Base-by-base conservation (phyloP, 106 monocot species). In the Dioscorea dumetorum region DNA sequence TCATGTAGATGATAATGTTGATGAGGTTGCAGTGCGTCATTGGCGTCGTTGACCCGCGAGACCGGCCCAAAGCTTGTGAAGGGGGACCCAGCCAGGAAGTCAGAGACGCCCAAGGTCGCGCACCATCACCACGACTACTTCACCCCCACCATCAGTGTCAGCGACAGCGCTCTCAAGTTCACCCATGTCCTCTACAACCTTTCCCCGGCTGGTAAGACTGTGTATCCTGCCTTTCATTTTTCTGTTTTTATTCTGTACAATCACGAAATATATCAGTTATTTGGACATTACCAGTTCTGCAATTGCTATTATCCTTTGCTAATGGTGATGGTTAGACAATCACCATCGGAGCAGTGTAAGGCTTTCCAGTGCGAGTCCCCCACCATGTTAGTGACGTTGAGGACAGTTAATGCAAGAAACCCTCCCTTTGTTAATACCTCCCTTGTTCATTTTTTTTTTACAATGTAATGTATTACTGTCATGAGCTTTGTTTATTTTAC, bases 151-250 rank as follows among this genome's bases (percentile, higher is more conserved):
- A 53, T 92, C 84, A 85, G 66, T 61, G 56, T 81, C 83, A 95
- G 92, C 62, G 97, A 99, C 81, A 93, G 97, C 68, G 64, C 87
- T 52, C 90, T 99, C 80, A 99, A 99, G 85, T 90, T 93, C 81
- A 99, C 92, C 49, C 92, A 99, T 70, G 80, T 93, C 78, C 92
- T 99, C 84, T 90, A 92, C 87, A 93, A 99, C 75, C 91, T 99
- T 57, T 99, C 87, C 8, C 97, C 92, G 19, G 87, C 92, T 5
- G 91, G 91, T 91, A 83, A 11, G 1, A 65, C 24, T n/a, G 28
- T 28, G 28, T 28, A 14, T 24, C 69, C 41, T 12, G 16, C 16
- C 24, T 16, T 57, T 24, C 51, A 11, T 20, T 48, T 48, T 49
- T 52, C 51, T 54, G 22, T 52, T 51, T 51, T 51, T 17, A 4